Base-by-base conservation (phyloP, 2,329 filamentous ascomycete species). In the Alternaria arborescens region DNA sequence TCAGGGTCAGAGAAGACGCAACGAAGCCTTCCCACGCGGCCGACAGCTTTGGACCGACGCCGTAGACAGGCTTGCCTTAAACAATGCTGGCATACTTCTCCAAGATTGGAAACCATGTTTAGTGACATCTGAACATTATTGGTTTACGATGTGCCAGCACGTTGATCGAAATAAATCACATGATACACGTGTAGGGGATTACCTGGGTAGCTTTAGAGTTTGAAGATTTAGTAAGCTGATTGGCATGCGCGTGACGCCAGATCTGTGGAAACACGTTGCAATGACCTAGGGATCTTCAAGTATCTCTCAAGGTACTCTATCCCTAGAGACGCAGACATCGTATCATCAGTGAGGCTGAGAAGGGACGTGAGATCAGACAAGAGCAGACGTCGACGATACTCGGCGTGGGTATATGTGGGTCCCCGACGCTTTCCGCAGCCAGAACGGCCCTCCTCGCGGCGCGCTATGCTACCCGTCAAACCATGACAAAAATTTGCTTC, bases 361-460 rank as follows among this genome's bases (percentile, higher is more conserved):
- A 26, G 5, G 8, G 32, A 50, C 46, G 46, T 32, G 46, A 38
- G 8, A 16, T 20, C 14, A 36, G 46, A 36, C 46, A 24, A 38
- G 34, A 42, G 20, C 20, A 42, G 40, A 24, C 40, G 40, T 36
- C 30, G 46, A 48, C 8, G 28, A 52, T 52, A 32, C 34, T 52
- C 38, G 28, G 46, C 46, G 32, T 36, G 41, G 55, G 50, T 36
- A n/a, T 38, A 24, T 47, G 60, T 62, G 60, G 60, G 60, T 41
- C 55, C 44, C 66, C 66, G 66, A 68, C 64, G 66, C 55, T 67
- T 68, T 65, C 66, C 66, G 66, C 62, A 54, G 38, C 52, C 30
- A 41, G 38, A 24, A 58, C 64, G 66, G 66, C 58, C 60, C 60
- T 63, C 61, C 32, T 65, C 66, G 66, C 58, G 47, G 44, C 24